Evolutionary conservation across 306 rosid genomes (phyloP).

Genomic region (Fragaria iinumae): DNA sequence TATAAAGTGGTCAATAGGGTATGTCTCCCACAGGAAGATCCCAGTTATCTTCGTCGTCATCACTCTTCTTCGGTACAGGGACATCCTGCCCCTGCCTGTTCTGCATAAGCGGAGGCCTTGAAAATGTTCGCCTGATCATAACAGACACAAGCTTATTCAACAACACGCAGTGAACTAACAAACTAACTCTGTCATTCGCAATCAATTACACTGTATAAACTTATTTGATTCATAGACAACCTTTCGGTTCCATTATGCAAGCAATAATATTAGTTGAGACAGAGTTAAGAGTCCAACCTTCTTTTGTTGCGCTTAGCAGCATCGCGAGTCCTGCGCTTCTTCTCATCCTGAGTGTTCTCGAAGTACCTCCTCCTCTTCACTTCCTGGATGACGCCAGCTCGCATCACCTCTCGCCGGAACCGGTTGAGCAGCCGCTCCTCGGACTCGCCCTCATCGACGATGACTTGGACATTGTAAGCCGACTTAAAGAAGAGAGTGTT

Average conservation of each 20-base stretch:
- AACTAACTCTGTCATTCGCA: background rate
- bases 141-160: background rate
- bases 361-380: slow-evolving; percentile 59
- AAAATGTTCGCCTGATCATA: slow-evolving; percentile 35
- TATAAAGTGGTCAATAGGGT: slow-evolving; percentile 35
- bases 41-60: slow-evolving; percentile 77
- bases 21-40: slow-evolving; percentile 59
- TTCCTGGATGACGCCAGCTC: slow-evolving; percentile 77
- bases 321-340: slow-evolving; percentile 75
- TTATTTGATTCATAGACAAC: no score
- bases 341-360: slow-evolving; percentile 72
- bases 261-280: background rate
- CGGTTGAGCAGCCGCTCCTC: slow-evolving; percentile 71
- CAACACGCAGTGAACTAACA: background rate
- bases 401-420: slow-evolving; percentile 78
- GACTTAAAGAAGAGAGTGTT: slow-evolving; percentile 48
- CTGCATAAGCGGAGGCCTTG: slow-evolving; percentile 20
- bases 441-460: slow-evolving; percentile 70
- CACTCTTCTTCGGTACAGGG: slow-evolving; percentile 46
- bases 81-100: slow-evolving; percentile 29
- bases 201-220: background rate
- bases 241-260: no score
- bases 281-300: slow-evolving; percentile 33
- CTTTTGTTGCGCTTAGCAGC: slow-evolving; percentile 80
- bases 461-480: slow-evolving; percentile 65